Conservation (phyloP, 352 stramenopile species). For the Phytophthora ohioensis region DNA sequence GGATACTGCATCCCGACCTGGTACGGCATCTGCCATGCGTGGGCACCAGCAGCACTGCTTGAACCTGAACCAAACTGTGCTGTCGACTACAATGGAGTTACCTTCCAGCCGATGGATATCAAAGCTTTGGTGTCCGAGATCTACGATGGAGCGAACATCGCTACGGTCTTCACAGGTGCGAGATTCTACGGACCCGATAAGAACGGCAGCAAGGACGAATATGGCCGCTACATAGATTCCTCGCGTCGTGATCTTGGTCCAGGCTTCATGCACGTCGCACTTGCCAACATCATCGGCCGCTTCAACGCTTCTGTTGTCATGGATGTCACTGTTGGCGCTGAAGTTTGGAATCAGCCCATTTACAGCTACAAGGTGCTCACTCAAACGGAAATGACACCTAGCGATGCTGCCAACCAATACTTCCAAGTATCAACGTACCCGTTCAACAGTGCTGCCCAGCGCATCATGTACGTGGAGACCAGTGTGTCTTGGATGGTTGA, state of each 20-base stretch:
- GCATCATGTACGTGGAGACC: slow-evolving; percentile 55
- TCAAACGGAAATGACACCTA: slow-evolving; percentile 46
- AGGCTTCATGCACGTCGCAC: slow-evolving; percentile 57
- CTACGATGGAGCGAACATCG: slow-evolving; percentile 48
- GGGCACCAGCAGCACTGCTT: slow-evolving; percentile 47
- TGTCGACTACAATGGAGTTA: slow-evolving; percentile 51
- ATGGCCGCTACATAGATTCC: slow-evolving; percentile 52
- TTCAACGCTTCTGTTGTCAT: slow-evolving; percentile 55
- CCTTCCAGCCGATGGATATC: slow-evolving; percentile 59
- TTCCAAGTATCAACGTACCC: slow-evolving; percentile 51
- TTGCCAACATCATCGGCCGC: slow-evolving; percentile 55
- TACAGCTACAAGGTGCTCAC: slow-evolving; percentile 53
- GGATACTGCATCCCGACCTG: slow-evolving; percentile 60
- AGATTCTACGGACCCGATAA: slow-evolving; percentile 44
- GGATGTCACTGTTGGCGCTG: slow-evolving; percentile 44
- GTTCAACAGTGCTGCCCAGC: slow-evolving; percentile 51
- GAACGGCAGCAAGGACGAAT: slow-evolving; percentile 42
- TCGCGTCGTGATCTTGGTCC: slow-evolving; percentile 57
- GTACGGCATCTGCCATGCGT: slow-evolving; percentile 62
- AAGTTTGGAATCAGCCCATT: slow-evolving; percentile 74
- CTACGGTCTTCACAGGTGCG: slow-evolving; percentile 55
- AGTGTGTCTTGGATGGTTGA: slow-evolving; percentile 59
- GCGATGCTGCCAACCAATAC: slow-evolving; percentile 42
- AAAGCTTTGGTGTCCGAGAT: slow-evolving; percentile 56
- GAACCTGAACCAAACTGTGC: slow-evolving; percentile 57